phyloP scores from a whole-genome alignment of 2,329 filamentous ascomycete genomes.

The Colletotrichum trifolii region DNA sequence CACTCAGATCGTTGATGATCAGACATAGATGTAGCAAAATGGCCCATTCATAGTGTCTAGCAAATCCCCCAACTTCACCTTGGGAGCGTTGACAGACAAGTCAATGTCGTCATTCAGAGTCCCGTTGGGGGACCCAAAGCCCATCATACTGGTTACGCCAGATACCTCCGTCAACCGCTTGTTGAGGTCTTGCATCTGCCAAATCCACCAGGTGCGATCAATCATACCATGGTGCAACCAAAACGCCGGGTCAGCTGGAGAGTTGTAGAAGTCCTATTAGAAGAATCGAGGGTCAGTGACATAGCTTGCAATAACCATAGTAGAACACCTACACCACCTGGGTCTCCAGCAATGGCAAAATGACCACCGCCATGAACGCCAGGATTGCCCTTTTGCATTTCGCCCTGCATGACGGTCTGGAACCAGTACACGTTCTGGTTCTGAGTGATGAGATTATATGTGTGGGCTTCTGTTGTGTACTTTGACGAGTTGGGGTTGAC shows the following conservation, averaged over 20 bases:
- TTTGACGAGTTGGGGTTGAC: conserved; percentile 47
- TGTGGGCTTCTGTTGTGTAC: conserved; percentile 26
- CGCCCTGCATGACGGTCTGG: conserved; percentile 49
- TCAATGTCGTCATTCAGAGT: conserved; percentile 41
- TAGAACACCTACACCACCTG: conserved; percentile 37
- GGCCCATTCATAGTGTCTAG: conserved; percentile 43
- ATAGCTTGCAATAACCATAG: too few species aligned
- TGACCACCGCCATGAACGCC: conserved; percentile 53
- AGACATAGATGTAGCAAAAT: conserved; percentile 48
- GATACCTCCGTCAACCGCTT: conserved; percentile 30
- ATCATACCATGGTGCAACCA: conserved; percentile 43
- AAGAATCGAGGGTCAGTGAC: too few species aligned
- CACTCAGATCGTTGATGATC: background rate
- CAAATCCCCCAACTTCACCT: conserved; percentile 44
- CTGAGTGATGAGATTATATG: conserved; percentile 44
- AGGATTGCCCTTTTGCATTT: conserved; percentile 35
- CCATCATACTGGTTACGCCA: conserved; percentile 28
- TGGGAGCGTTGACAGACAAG: conserved; percentile 40
- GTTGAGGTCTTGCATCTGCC: conserved; percentile 40
- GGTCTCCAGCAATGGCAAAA: conserved; percentile 51
- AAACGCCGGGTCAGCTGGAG: conserved; percentile 44
- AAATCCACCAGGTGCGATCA: conserved; percentile 42
- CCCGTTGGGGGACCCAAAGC: conserved; percentile 32
- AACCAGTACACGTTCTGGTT: conserved; percentile 46
- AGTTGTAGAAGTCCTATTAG: conserved; percentile 43